Evolutionary conservation across 164 flowering plant genomes (phyloP).

Genomic region (Litsea cubeba): DNA sequence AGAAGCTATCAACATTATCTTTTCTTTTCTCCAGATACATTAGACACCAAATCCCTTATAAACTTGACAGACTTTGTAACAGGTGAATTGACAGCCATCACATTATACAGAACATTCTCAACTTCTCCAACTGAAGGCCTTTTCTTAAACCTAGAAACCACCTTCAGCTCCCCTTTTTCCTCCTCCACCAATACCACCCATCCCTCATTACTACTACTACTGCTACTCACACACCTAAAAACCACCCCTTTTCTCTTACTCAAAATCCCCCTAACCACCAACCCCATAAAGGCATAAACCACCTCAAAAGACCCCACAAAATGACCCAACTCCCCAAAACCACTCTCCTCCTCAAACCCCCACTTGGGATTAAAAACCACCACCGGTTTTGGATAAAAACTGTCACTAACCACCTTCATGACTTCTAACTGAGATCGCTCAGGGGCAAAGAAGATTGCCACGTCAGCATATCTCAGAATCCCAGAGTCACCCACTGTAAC

Average conservation of each 20-base stretch:
- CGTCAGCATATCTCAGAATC: conserved; percentile 47
- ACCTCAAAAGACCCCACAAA: conserved; percentile 74
- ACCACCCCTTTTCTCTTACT: conserved; percentile 67
- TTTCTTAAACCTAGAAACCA: conserved; percentile 53
- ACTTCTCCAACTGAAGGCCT: conserved; percentile 70
- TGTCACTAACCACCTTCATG: conserved; percentile 34
- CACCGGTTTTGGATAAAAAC: conserved; percentile 56
- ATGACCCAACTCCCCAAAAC: conserved; percentile 44
- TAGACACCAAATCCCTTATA: conserved; percentile 61
- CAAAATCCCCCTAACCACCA: conserved; percentile 71
- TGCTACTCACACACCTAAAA: conserved; percentile 53
- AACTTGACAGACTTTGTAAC: conserved; percentile 79
- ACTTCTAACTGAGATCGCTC: conserved; percentile 38
- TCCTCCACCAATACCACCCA: conserved; percentile 81
- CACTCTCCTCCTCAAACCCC: conserved; percentile 61
- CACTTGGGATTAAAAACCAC: conserved; percentile 78
- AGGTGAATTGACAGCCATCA: conserved; percentile 82
- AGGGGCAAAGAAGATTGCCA: conserved; percentile 61
- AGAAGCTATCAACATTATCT: neutral
- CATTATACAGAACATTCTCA: conserved; percentile 73
- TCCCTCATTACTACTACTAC: conserved; percentile 39
- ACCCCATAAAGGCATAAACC: conserved; percentile 76
- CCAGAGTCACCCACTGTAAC: conserved; percentile 19
- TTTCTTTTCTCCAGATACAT: conserved; percentile 58
- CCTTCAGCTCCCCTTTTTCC: conserved; percentile 61